Evolutionary conservation across 2,329 filamentous ascomycete species (phyloP).

Genomic region (Blumeriella jaapii): DNA sequence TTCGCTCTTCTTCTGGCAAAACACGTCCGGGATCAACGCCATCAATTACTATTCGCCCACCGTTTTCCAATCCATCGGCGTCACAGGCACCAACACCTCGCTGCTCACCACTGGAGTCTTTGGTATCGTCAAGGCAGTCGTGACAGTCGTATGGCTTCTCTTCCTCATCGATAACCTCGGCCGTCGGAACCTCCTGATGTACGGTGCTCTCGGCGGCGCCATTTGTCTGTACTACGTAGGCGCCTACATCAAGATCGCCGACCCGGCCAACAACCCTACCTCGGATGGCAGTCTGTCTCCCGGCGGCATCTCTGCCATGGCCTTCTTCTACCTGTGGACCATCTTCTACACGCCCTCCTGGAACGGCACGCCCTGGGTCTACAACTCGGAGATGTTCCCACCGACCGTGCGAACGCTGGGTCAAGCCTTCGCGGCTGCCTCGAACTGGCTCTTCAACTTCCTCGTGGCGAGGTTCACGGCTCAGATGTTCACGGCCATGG

Average conservation of each 20-base stretch:
- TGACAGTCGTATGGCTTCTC: constrained; percentile 59
- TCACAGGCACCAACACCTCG: constrained; percentile 41
- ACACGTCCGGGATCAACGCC: constrained; percentile 55
- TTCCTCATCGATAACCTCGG: constrained; percentile 55
- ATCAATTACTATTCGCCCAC: constrained; percentile 67
- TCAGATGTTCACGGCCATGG: constrained; percentile 18
- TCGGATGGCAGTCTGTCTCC: constrained; percentile 5
- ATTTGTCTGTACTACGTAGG: constrained; percentile 51
- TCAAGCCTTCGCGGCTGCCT: constrained; percentile 58
- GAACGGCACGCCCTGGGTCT: constrained; percentile 67
- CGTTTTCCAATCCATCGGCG: constrained; percentile 52
- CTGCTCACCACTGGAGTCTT: constrained; percentile 64
- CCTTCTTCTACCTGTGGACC: constrained; percentile 48
- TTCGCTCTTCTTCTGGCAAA: constrained; percentile 50
- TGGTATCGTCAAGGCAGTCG: constrained; percentile 59
- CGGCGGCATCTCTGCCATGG: constrained; percentile 47
- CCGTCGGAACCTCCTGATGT: constrained; percentile 52
- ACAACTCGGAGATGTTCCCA: constrained; percentile 67
- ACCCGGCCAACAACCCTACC: constrained; percentile 28
- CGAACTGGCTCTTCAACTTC: constrained; percentile 66
- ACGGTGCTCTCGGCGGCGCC: constrained; percentile 49
- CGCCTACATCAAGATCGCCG: constrained; percentile 22
- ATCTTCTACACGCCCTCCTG: constrained; percentile 36
- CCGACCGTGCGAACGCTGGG: constrained; percentile 57
- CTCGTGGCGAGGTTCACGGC: constrained; percentile 40